A percentile compares a stretch with the other conserved stretches of the same genome.
Evolutionary conservation across 169 alveolate species (phyloP).

Genomic region (Cryptosporidium meleagridis): DNA sequence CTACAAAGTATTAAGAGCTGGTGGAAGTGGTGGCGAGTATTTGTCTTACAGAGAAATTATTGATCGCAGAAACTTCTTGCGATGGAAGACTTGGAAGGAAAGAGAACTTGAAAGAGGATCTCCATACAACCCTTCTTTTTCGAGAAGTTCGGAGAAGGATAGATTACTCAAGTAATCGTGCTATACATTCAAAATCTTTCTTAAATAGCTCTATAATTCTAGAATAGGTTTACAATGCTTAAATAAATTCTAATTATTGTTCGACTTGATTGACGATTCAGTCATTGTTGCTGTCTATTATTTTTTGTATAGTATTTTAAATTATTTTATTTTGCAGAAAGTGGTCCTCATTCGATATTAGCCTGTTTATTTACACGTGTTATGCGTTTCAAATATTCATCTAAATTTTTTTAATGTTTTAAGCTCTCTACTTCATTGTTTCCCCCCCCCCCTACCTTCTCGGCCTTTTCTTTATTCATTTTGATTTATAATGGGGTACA

Average conservation of each 20-base stretch:
- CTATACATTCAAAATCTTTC: background rate
- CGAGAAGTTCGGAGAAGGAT: constrained; percentile 67
- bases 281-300: background rate
- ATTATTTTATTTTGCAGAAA: too few relatives aligned
- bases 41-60: constrained; percentile 70
- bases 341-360: background rate
- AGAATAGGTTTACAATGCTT: background rate
- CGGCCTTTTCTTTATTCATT: too few relatives aligned
- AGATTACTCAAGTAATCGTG: constrained; percentile 41
- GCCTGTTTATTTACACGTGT: too few relatives aligned
- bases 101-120: constrained; percentile 73
- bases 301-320: background rate
- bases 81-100: constrained; percentile 75
- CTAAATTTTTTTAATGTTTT: too few relatives aligned
- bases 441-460: background rate
- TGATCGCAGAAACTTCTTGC: constrained; percentile 54
- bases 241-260: background rate
- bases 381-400: background rate
- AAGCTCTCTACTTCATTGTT: background rate
- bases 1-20: constrained; percentile 62
- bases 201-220: background rate
- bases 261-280: background rate
- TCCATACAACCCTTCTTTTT: constrained; percentile 43
- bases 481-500: background rate
- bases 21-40: constrained; percentile 72